Evolutionary conservation across 352 stramenopile species (phyloP), one percentile per base, ranked within the genome.

Genomic region (Pythium brachiatum): DNA sequence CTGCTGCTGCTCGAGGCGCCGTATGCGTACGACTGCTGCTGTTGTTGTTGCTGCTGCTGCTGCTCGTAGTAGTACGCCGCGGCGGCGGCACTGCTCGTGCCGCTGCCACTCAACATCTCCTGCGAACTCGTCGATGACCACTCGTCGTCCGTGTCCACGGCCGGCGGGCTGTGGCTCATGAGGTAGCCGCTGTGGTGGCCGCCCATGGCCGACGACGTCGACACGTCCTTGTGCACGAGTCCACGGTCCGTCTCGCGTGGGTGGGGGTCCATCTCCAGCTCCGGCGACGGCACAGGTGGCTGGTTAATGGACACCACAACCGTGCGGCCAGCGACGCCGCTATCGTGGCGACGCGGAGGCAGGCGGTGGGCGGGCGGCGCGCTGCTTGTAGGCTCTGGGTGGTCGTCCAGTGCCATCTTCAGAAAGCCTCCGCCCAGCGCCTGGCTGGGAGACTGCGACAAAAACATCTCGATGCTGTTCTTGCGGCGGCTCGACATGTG

Each of bases 401-500:
- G n/a, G 71, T 94, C 85, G 50, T 90, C 81, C 57, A 94, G 51
- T 29, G 62, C 81, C 6, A 94, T 65, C 53, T 89, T 90, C 12
- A 94, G 66, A 47, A 94, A 91, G 54, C 89, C 81, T 16, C 81
- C 83, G 29, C 85, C 85, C 21, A 94, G 66, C 18, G 83, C 83
- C 56, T 94, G 85, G 43, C 78, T 90, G 1, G 85, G 85, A 53
- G 81, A 91, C 65, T 92, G 85, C 64, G 85, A 94, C 3, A 94
- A 67, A 75, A 94, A 94, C 83, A 94, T 90, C 66, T 94, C 85
- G 34, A 94, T 90, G 69, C 81, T 91, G 74, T 88, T 94, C 74
- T 94, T 94, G 43, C 85, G 81, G 43, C 76, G 81, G 23, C 68
- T 78, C n/a, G 75, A 70, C 52, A 73, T 18, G 12, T 50, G 41